Conservation (phyloP, 805 yeast genomes). For the Schizosaccharomyces lindneri region DNA sequence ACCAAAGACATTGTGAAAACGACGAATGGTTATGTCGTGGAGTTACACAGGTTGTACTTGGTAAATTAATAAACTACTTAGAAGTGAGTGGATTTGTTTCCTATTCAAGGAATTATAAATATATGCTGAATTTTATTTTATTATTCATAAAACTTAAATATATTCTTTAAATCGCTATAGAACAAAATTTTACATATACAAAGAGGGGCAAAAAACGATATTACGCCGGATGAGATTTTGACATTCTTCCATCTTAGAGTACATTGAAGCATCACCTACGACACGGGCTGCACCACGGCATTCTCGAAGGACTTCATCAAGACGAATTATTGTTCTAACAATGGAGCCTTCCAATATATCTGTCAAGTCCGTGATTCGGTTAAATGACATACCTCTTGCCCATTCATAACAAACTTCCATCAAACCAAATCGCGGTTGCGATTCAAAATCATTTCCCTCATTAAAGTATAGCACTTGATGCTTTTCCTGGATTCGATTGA, state of each 20-base stretch:
- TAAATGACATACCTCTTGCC: slow-evolving; percentile 86
- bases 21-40: not conserved
- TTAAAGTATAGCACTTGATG: slow-evolving; percentile 53
- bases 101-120: not conserved
- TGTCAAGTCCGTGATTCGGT: slow-evolving; percentile 71
- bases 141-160: not conserved
- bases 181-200: slow-evolving; percentile 32
- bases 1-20: not conserved
- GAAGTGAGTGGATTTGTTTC: too few relatives aligned
- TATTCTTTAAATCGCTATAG: not conserved
- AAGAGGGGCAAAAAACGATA: slow-evolving; percentile 87
- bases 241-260: slow-evolving; percentile 70
- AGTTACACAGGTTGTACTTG: not conserved
- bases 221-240: slow-evolving; percentile 91
- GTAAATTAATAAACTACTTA: too few relatives aligned
- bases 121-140: not conserved
- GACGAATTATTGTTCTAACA: slow-evolving; percentile 77
- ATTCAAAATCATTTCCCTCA: slow-evolving; percentile 56
- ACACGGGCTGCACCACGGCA: slow-evolving; percentile 83
- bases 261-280: slow-evolving; percentile 78
- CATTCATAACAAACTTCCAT: slow-evolving; percentile 91
- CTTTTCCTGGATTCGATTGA: slow-evolving; percentile 34
- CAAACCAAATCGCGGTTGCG: slow-evolving; percentile 45
- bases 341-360: slow-evolving; percentile 89
- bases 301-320: slow-evolving; percentile 87